Evolutionary conservation across 2,329 filamentous ascomycete genomes (phyloP).

Genomic region (Graphiopsis chlorocephala): DNA sequence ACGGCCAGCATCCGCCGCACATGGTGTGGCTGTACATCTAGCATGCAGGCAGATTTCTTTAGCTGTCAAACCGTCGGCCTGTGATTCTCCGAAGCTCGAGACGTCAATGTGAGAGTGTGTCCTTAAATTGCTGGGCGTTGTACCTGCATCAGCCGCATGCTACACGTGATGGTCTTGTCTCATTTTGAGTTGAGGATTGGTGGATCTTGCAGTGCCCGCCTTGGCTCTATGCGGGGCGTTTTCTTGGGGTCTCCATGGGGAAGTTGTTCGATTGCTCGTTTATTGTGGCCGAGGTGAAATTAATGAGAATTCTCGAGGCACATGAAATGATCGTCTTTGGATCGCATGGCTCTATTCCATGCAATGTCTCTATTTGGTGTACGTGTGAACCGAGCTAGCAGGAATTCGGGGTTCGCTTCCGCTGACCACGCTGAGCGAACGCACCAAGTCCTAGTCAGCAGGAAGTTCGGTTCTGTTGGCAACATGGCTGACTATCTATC

Average conservation of each 20-base stretch:
- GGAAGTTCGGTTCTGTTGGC: neutral
- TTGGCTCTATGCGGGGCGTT: conserved; percentile 10
- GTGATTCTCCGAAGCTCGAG: neutral
- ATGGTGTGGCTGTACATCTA: neutral
- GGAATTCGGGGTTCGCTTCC: neutral
- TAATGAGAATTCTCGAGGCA: neutral
- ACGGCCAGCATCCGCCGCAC: neutral
- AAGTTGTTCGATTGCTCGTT: neutral
- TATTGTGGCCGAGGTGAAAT: neutral
- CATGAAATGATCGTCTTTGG: neutral
- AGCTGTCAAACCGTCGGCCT: neutral
- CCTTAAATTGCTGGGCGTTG: conserved; percentile 3
- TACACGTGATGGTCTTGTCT: neutral
- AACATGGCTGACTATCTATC: neutral
- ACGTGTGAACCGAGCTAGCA: neutral
- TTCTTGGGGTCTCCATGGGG: conserved; percentile 15
- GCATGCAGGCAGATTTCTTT: neutral
- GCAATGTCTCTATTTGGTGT: neutral
- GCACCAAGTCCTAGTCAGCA: neutral
- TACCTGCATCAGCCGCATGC: conserved; percentile 8
- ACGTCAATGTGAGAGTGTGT: neutral
- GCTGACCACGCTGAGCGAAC: neutral
- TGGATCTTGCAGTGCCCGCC: conserved; percentile 5
- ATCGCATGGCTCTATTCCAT: neutral
- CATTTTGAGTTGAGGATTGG: conserved; percentile 3